phyloP scores from a whole-genome alignment of 1,284 basidiomycete species.

The Phlebopus sp. region DNA sequence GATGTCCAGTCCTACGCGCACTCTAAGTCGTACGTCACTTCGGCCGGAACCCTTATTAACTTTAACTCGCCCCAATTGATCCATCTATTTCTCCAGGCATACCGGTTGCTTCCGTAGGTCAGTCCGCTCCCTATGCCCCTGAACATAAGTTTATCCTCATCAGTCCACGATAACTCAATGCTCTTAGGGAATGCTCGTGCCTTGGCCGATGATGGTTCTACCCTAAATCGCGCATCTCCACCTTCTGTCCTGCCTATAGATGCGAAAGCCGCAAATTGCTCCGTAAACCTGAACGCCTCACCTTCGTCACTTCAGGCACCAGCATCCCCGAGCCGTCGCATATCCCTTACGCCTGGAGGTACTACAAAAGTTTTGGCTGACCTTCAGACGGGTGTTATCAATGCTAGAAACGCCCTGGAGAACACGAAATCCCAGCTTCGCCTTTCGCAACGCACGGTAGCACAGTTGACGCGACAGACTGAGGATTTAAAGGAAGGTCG shows the following conservation, averaged over 20 bases:
- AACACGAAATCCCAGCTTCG: conserved; percentile 78
- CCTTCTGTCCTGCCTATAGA: conserved; percentile 29
- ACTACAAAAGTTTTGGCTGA: conserved; percentile 83
- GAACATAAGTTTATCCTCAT: conserved; percentile 14
- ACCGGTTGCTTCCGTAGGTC: conserved; percentile 77
- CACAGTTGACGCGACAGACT: conserved; percentile 75
- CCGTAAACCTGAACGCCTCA: conserved; percentile 23
- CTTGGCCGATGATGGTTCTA: conserved; percentile 66
- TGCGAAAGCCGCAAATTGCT: conserved; percentile 22
- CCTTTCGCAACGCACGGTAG: conserved; percentile 73
- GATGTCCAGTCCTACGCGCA: conserved; percentile 67
- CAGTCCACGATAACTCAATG: conserved; percentile 23
- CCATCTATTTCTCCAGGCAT: conserved; percentile 53
- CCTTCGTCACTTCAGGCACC: conserved; percentile 33
- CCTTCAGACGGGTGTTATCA: conserved; percentile 76
- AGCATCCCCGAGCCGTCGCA: conserved; percentile 48
- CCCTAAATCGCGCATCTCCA: conserved; percentile 32
- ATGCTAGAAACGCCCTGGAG: conserved; percentile 75
- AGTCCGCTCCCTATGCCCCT: conserved; percentile 25
- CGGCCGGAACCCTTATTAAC: conserved; percentile 29
- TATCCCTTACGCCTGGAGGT: conserved; percentile 68
- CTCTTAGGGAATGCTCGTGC: conserved; percentile 73
- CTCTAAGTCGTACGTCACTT: conserved; percentile 68
- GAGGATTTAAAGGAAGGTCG: conserved; percentile 86
- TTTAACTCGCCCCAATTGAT: conserved; percentile 23